phyloP scores from a whole-genome alignment of 306 rosid species.

The Cyclanthera cordifolia region DNA sequence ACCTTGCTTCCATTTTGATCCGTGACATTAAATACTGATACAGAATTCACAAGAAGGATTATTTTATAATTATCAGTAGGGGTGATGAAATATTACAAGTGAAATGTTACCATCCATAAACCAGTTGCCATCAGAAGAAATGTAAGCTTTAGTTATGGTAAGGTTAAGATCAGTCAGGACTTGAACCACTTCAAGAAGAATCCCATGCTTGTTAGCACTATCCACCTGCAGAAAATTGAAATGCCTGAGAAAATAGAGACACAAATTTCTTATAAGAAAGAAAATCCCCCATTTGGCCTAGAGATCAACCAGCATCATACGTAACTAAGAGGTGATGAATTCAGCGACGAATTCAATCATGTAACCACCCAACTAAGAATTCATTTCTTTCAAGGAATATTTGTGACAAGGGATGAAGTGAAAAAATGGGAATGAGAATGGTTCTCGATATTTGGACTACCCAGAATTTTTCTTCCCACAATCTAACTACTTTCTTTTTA shows the following conservation, averaged over 20 bases:
- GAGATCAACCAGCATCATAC: too few relatives aligned
- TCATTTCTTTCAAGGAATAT: too few relatives aligned
- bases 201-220: constrained; percentile 54
- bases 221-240: constrained; percentile 36
- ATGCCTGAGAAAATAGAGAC: constrained; percentile 9
- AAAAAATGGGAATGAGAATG: neutral
- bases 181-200: constrained; percentile 59
- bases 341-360: too few relatives aligned
- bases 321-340: too few relatives aligned
- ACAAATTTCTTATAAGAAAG: neutral
- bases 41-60: neutral
- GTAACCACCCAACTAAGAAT: too few relatives aligned
- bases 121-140: constrained; percentile 69
- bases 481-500: too few relatives aligned
- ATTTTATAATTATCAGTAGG: neutral
- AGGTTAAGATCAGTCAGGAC: constrained; percentile 51
- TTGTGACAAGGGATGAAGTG: too few relatives aligned
- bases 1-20: constrained; percentile 82
- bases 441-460: too few relatives aligned
- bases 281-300: too few relatives aligned
- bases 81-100: neutral
- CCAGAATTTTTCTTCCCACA: too few relatives aligned
- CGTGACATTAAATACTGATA: constrained; percentile 79
- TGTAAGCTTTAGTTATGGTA: constrained; percentile 48
- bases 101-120: constrained; percentile 56